phyloP scores from a whole-genome alignment of 2,329 filamentous ascomycete species.

The Sarocladium kiliense region DNA sequence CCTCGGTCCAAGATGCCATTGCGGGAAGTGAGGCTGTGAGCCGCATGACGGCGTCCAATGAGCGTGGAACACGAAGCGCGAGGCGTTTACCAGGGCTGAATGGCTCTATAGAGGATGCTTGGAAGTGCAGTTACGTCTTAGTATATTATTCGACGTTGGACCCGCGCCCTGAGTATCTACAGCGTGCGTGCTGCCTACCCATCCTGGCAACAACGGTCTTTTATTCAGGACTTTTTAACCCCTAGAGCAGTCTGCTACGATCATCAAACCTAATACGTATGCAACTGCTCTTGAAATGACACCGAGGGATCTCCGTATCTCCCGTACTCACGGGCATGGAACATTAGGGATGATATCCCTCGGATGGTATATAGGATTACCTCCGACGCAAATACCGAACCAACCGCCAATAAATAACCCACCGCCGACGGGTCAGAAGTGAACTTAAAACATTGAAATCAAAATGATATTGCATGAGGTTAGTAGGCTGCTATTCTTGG shows the following conservation, averaged over 20 bases:
- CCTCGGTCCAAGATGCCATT: too few relatives aligned
- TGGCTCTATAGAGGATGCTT: not conserved
- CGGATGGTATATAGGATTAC: not conserved
- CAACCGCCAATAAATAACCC: not conserved
- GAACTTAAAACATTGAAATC: too few relatives aligned
- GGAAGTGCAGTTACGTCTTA: not conserved
- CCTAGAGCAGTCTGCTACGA: too few relatives aligned
- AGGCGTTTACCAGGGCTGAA: not conserved
- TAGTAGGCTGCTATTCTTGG: too few relatives aligned
- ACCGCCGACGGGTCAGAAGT: too few relatives aligned
- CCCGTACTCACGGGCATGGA: not conserved
- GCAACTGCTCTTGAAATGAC: not conserved
- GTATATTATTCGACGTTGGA: not conserved
- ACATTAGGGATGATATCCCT: not conserved
- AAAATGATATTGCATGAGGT: too few relatives aligned
- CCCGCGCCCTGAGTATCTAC: not conserved
- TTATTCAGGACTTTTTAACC: too few relatives aligned
- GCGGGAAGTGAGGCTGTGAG: not conserved
- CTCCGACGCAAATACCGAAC: not conserved
- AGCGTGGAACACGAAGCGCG: not conserved
- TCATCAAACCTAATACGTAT: not conserved
- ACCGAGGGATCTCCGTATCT: not conserved
- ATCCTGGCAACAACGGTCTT: not conserved
- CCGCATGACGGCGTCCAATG: not conserved
- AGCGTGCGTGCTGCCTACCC: not conserved